phyloP scores from a whole-genome alignment of 2,329 filamentous ascomycete species.

The Cryphonectria naterciae region DNA sequence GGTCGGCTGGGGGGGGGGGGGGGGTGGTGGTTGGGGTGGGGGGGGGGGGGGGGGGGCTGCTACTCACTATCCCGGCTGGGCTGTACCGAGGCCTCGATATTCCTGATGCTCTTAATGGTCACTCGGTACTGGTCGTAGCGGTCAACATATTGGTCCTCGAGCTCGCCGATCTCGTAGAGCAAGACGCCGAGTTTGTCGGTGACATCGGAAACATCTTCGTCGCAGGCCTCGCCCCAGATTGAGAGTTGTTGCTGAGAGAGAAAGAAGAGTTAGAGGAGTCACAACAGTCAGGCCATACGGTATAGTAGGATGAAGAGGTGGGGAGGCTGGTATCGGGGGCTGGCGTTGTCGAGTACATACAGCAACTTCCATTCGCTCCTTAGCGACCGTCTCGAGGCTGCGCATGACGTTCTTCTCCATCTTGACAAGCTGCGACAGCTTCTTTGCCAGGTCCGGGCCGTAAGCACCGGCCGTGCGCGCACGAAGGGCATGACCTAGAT shows the following conservation, averaged over 20 bases:
- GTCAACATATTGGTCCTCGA: slow-evolving; percentile 98
- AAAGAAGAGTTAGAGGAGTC: slow-evolving; percentile 25
- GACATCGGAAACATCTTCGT: slow-evolving; percentile 97
- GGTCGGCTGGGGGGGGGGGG: no score
- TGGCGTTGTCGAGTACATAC: slow-evolving; percentile 56
- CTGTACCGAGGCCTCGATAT: slow-evolving; percentile 98
- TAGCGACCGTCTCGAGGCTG: slow-evolving; percentile 91
- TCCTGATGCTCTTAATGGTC: slow-evolving; percentile 98
- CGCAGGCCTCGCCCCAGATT: slow-evolving; percentile 92
- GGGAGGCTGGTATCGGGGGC: no score
- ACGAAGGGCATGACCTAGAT: slow-evolving; percentile 67
- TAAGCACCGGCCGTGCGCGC: slow-evolving; percentile 77
- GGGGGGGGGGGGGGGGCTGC: no score
- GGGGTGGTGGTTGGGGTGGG: no score
- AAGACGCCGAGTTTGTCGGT: slow-evolving; percentile 98
- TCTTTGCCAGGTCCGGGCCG: slow-evolving; percentile 89
- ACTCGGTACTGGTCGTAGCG: slow-evolving; percentile 99
- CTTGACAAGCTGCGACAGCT: slow-evolving; percentile 96
- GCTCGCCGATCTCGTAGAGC: slow-evolving; percentile 97
- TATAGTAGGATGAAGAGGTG: background rate
- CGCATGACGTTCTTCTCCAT: slow-evolving; percentile 99
- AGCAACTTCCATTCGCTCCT: slow-evolving; percentile 97
- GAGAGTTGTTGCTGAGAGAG: slow-evolving; percentile 87
- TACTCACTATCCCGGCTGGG: slow-evolving; percentile 90
- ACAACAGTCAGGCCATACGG: background rate